These are phyloP conservation scores for Leccinellum albellum DNA, from an alignment of 768 basidiomycete species.

Conservation along the genomic window DNA sequence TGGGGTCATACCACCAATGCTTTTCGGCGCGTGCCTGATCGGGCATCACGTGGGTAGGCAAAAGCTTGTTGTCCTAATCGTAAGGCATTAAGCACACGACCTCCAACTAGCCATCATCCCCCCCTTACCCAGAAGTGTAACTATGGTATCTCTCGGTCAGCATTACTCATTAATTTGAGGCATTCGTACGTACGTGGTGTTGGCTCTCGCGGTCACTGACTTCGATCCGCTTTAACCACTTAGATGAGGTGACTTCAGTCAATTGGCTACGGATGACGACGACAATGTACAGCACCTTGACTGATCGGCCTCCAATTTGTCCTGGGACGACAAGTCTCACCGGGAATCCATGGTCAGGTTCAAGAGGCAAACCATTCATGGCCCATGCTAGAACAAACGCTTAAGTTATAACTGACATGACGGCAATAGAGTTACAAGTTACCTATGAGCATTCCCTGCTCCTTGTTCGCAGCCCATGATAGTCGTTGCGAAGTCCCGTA, in stretches of 20 bases:
- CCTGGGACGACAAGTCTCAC: conserved; percentile 61
- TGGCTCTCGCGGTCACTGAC: conserved; percentile 48
- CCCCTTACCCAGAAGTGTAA: conserved; percentile 35
- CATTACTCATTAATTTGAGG: neutral
- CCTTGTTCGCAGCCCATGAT: conserved; percentile 42
- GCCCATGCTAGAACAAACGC: conserved; percentile 36
- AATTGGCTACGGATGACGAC: neutral
- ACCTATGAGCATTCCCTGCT: conserved; percentile 49
- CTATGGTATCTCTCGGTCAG: conserved; percentile 8
- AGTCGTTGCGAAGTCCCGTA: conserved; percentile 54
- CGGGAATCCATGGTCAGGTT: conserved; percentile 64
- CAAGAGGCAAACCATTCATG: conserved; percentile 58
- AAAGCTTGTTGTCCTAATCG: conserved; percentile 51
- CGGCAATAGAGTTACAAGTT: conserved; percentile 1
- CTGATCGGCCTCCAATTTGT: conserved; percentile 58
- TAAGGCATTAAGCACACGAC: neutral
- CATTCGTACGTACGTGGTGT: conserved; percentile 38
- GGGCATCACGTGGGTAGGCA: conserved; percentile 50
- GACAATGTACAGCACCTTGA: conserved; percentile 28
- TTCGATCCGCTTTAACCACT: conserved; percentile 59
- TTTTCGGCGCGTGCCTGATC: conserved; percentile 50
- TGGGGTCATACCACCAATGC: conserved; percentile 55
- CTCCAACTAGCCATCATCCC: neutral
- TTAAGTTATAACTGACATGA: neutral
- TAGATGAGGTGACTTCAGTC: neutral